Percentiles rank a stretch among this genome's conserved stretches.
Evolutionary conservation across 176 grass and related monocot species (phyloP).

Genomic region (Chrysopogon serrulatus): DNA sequence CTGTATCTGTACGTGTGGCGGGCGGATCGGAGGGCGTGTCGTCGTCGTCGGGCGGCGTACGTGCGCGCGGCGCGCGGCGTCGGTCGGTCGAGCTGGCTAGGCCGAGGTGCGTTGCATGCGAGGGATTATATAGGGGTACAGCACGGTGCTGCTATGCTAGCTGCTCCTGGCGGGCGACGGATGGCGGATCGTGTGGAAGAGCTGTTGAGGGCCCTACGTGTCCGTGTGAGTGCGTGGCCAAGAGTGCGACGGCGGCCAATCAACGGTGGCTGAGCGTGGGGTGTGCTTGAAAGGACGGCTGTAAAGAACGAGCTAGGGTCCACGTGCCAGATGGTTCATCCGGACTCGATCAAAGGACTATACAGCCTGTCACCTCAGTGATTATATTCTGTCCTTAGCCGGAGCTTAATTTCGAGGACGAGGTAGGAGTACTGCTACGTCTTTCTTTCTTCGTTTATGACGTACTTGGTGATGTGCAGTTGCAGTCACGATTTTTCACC

Average conservation of each 20-base stretch:
- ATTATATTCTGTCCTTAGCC: no score
- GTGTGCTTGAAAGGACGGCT: no score
- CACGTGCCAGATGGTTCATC: no score
- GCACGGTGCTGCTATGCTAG: background rate
- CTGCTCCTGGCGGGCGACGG: background rate
- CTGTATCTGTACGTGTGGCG: background rate
- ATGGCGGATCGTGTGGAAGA: background rate
- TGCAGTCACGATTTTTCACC: background rate
- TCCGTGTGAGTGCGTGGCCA: conserved; percentile 15
- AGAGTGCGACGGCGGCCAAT: no score
- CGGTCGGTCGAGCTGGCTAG: background rate
- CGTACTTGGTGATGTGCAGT: background rate
- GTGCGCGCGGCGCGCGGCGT: no score
- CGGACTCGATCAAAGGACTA: no score
- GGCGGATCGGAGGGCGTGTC: background rate
- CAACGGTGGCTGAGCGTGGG: no score
- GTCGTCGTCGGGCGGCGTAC: background rate
- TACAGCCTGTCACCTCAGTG: no score
- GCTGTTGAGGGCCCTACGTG: background rate
- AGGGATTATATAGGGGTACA: conserved; percentile 27
- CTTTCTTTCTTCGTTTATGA: background rate
- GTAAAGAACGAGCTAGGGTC: no score
- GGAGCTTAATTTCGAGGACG: no score
- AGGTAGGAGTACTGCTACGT: no score
- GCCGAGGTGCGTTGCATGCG: conserved; percentile 17